A percentile compares a stretch with the other conserved stretches of the same genome.
Evolutionary conservation across 345 rosid genomes (phyloP).

Genomic region (Noccaea bulbosa): DNA sequence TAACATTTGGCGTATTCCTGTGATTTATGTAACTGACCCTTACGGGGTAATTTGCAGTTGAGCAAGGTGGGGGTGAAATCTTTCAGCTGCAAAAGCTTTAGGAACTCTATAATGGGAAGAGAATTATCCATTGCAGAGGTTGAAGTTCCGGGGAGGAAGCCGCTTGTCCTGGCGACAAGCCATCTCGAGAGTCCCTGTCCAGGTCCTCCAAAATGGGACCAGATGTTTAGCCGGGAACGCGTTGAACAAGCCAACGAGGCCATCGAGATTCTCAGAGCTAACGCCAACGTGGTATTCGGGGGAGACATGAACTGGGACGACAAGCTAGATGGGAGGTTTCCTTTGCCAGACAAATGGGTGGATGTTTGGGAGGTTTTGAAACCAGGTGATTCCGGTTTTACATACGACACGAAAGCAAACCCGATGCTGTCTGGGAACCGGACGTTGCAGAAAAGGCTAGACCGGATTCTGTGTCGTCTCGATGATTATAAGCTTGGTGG

Average conservation of each 20-base stretch:
- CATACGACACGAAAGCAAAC: constrained; percentile 91
- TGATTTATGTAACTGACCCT: constrained; percentile 23
- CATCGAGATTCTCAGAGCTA: constrained; percentile 51
- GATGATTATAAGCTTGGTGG: constrained; percentile 62
- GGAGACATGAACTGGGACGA: constrained; percentile 99
- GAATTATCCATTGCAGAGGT: constrained; percentile 76
- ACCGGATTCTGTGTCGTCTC: constrained; percentile 71
- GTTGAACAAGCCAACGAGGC: constrained; percentile 79
- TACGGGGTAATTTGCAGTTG: constrained; percentile 55
- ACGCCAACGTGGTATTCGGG: constrained; percentile 71
- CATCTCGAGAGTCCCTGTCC: constrained; percentile 99
- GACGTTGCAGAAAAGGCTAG: constrained; percentile 69
- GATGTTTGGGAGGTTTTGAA: constrained; percentile 82
- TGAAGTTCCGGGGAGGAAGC: constrained; percentile 57
- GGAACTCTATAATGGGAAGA: constrained; percentile 87
- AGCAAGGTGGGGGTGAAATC: constrained; percentile 79
- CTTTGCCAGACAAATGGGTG: constrained; percentile 70
- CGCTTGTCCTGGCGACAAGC: constrained; percentile 80
- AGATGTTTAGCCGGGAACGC: constrained; percentile 94
- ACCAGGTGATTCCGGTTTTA: constrained; percentile 76
- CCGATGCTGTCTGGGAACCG: constrained; percentile 86
- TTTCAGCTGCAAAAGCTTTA: constrained; percentile 60
- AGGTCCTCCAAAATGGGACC: constrained; percentile 92
- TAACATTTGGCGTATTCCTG: background rate
- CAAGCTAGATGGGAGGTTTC: constrained; percentile 78